phyloP scores from a whole-genome alignment of 2,329 filamentous ascomycete species.

The Alternaria sp. region DNA sequence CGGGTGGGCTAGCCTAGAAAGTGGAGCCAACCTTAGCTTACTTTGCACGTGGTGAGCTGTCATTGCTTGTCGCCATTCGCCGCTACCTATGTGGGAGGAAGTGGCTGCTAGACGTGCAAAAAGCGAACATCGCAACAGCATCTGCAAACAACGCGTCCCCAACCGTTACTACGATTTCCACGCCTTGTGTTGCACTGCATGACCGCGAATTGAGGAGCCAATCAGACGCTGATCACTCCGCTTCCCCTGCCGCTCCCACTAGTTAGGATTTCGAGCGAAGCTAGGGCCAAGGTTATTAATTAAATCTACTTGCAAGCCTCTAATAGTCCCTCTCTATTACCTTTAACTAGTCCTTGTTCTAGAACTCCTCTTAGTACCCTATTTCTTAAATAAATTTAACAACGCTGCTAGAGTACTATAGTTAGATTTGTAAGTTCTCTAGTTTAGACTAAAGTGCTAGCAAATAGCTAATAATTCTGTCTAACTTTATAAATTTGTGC shows the following conservation, averaged over 20 bases:
- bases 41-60: slow-evolving; percentile 11
- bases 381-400: too few relatives aligned
- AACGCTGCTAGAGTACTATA: too few relatives aligned
- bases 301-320: too few relatives aligned
- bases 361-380: too few relatives aligned
- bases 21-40: slow-evolving; percentile 2
- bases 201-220: slow-evolving; percentile 14
- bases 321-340: too few relatives aligned
- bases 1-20: slow-evolving; percentile 1
- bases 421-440: too few relatives aligned
- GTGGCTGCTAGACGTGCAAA: background rate
- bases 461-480: too few relatives aligned
- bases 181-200: slow-evolving; percentile 8
- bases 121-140: background rate
- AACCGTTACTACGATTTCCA: background rate
- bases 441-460: too few relatives aligned
- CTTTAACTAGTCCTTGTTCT: too few relatives aligned
- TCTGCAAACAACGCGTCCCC: background rate
- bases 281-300: too few relatives aligned
- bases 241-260: slow-evolving; percentile 31
- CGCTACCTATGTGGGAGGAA: background rate
- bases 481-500: too few relatives aligned
- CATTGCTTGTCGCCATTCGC: slow-evolving; percentile 3
- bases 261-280: slow-evolving; percentile 1
- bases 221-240: slow-evolving; percentile 26